Evolutionary conservation across 2,329 filamentous ascomycete genomes (phyloP), one percentile per base, ranked within the genome.

Genomic region (Metarhizium robertsii): DNA sequence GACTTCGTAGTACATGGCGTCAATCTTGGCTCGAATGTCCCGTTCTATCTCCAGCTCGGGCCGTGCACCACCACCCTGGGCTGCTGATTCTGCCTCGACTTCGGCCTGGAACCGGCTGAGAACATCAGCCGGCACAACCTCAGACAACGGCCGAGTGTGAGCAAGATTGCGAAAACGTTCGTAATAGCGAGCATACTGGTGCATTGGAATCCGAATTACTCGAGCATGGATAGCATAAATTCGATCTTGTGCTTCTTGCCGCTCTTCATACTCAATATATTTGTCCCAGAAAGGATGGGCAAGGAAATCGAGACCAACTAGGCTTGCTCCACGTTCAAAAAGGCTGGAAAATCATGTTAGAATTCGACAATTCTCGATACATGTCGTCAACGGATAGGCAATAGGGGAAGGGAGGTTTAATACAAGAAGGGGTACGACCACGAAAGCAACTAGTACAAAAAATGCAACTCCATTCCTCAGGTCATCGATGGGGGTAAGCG

Each of bases 221-320:
- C 92, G 88, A 58, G 80, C 79, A 53, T 96, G 79, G 55, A 99
- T 90, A 45, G 83, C 84, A 63, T 95, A 95, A 54, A 96, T 89
- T 65, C 85, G 90, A 60, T 95, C 89, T 14, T 87, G 83, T 0
- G 87, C 84, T 65, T 96, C 91, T 59, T 92, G 79, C 2, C 92
- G 87, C 69, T 96, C 92, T 69, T 97, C 94, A 65, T 95, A 97
- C 68, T 97, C 94, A 60, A 99, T 84, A 67, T 96, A 99, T 73
- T 96, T 97, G 71, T 99, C 94, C 94, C 94, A 99, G 74, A 99
- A 96, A 1, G 91, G 91, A 68, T 96, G 91, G 2, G 92, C 87
- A 34, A 96, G 79, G 67, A 96, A 99, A 72, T 99, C 94, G 18
- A 97, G 80, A 16, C 94, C 94, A 45, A 96, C 91, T 64, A 83